Evolutionary conservation across 306 rosid species (phyloP), one percentile per base, ranked within the genome.

Genomic region (Glycine latifolia): DNA sequence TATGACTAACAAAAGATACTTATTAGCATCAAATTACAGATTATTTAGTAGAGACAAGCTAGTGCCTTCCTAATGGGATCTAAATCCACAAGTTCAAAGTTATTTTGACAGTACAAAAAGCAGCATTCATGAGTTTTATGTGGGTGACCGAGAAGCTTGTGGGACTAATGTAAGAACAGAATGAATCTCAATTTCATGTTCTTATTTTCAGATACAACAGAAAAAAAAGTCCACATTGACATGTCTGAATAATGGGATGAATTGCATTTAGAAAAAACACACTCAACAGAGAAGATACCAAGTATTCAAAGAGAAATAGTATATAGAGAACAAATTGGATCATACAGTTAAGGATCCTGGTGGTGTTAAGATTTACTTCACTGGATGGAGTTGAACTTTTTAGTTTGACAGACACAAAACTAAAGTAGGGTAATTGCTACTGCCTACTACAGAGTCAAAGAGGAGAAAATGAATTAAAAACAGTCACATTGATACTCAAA

Each of bases 61-160:
- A 15, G 75, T 17, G 41, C 37, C 69, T 67, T 62, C n/a, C 74
- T 41, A 41, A 56, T n/a, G 62, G 62, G 61, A 77, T 71, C 69
- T 20, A 53, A 61, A 43, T 70, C 67, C 68, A 52, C 20, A 39
- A 53, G 3, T 62, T 14, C 11, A 11, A 63, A 83, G 79, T 44
- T 56, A 78, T 53, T 63, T 63, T 62, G 44, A 16, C n/a, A 7
- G 26, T 14, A 46, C 15, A 62, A 67, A 20, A 43, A 46, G 8
- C 3, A 11, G 3, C 16, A 65, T 33, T 44, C 14, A 5, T 15
- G 37, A n/a, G 53, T 66, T 81, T 44, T 56, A 50, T 6, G 26
- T 41, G 67, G 75, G 65, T 16, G 52, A 73, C 35, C 1, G 26
- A 74, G 44, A 81, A 35, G 65, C 4, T 17, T 37, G 33, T 11